Evolutionary conservation across 495 filamentous ascomycete species (phyloP), one percentile per base, ranked within the genome.

Genomic region (Halenospora varia): DNA sequence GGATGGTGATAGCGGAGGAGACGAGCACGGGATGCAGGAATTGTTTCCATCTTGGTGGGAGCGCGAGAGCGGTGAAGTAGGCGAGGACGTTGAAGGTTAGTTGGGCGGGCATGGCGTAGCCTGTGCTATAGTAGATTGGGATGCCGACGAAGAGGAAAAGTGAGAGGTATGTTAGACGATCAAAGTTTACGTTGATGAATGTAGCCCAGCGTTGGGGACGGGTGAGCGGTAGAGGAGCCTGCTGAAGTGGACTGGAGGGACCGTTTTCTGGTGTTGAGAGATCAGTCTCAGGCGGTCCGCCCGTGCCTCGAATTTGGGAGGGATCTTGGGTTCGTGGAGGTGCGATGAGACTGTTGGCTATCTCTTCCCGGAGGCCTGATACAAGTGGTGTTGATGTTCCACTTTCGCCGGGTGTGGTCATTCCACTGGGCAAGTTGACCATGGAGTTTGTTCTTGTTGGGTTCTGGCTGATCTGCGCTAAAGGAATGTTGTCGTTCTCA

Each of bases 91-190:
- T 82, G 53, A 81, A 57, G 42, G 68, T 64, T 17, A 80, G 66
- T 45, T 84, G 80, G 15, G 74, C 65, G 2, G 80, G 80, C 75
- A 82, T 80, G 13, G 79, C 71, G 62, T 82, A 83, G 11, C 68
- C 70, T 13, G 63, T 69, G 48, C 63, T 62, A 59, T 79, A 82
- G 67, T 77, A 77, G 17, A 78, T 60, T 8, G 77, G 78, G 0
- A 82, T 53, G 2, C 79, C 78, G 13, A 77, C 63, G 44, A 77
- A 67, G 49, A 78, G 29, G 64, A 82, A 77, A 18, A 79, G 39
- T 17, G 65, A 0, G 29, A 41, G 35, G 60, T 77, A 80, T 17
- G 63, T 72, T 0, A 75, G 13, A 4, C 62, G 57, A 58, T 82
- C 78, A 6, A 80, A 63, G 24, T 75, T 62, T 0, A 58, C 11